These are phyloP conservation scores for Toxicodendron radicans DNA, from an alignment of 345 rosid genomes.

Conservation along the genomic window DNA sequence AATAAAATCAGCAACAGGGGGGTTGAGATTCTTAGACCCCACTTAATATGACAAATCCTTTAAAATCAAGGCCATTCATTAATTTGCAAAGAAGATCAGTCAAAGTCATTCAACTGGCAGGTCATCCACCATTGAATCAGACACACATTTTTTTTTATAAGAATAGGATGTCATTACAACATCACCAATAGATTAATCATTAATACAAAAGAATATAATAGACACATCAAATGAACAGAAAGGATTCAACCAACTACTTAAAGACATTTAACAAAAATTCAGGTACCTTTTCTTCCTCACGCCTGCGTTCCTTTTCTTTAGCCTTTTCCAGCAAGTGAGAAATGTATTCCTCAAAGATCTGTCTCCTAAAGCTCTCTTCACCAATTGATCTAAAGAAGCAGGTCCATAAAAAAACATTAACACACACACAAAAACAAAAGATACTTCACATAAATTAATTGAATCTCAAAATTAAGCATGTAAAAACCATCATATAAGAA, in stretches of 20 bases:
- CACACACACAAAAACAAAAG: conserved; percentile 9
- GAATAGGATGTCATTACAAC: not conserved
- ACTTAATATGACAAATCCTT: not conserved
- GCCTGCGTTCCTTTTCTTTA: conserved; percentile 88
- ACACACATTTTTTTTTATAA: too few relatives aligned
- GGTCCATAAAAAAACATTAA: conserved; percentile 2
- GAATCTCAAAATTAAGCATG: not conserved
- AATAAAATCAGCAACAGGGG: not conserved
- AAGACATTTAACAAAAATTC: not conserved
- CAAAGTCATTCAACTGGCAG: not conserved
- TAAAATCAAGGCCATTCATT: not conserved
- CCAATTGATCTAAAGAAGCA: conserved; percentile 55
- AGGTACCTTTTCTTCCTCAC: conserved; percentile 93
- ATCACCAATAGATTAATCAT: not conserved
- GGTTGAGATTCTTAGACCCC: not conserved
- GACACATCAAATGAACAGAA: conserved; percentile 7
- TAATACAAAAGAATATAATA: not conserved
- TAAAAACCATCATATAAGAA: not conserved
- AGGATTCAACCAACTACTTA: not conserved
- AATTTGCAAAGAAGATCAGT: not conserved
- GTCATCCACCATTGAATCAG: not conserved
- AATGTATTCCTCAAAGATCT: conserved; percentile 79
- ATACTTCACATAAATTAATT: not conserved
- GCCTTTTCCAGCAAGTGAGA: conserved; percentile 75
- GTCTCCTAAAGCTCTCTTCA: conserved; percentile 67